Percentiles rank a stretch among this genome's conserved stretches.
These are phyloP conservation scores for Dothideomycetes sp. DNA, from an alignment of 2,329 filamentous ascomycete species.

Conservation along the genomic window DNA sequence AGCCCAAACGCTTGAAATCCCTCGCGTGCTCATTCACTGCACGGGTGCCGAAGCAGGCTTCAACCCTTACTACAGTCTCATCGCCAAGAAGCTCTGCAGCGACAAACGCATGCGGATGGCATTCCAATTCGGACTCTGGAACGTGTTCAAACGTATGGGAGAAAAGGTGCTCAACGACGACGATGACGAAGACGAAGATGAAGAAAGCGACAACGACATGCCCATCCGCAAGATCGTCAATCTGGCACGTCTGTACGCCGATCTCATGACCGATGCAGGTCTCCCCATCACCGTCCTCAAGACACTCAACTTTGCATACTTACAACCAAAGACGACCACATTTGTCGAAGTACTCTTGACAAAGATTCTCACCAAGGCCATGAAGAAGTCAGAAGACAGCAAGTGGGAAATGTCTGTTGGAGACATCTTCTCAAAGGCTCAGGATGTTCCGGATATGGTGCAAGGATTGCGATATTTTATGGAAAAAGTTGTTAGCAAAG, in stretches of 20 bases:
- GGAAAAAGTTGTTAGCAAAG: slow-evolving; percentile 62
- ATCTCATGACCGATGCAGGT: slow-evolving; percentile 51
- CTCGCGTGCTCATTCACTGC: slow-evolving; percentile 80
- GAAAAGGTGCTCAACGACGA: slow-evolving; percentile 55
- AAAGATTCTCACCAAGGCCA: slow-evolving; percentile 51
- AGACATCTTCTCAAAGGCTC: slow-evolving; percentile 57
- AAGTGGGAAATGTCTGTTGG: slow-evolving; percentile 51
- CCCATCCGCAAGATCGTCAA: slow-evolving; percentile 55
- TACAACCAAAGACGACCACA: slow-evolving; percentile 64
- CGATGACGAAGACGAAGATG: slow-evolving; percentile 46
- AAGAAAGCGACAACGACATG: slow-evolving; percentile 35
- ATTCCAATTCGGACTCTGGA: slow-evolving; percentile 82
- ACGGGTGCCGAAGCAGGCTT: slow-evolving; percentile 73
- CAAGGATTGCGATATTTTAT: slow-evolving; percentile 73
- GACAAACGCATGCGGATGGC: slow-evolving; percentile 61
- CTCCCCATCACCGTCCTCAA: slow-evolving; percentile 51
- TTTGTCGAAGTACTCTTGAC: slow-evolving; percentile 78
- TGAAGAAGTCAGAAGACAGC: slow-evolving; percentile 35
- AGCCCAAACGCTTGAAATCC: slow-evolving; percentile 76
- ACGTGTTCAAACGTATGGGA: slow-evolving; percentile 75
- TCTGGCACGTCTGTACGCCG: slow-evolving; percentile 57
- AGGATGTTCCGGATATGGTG: slow-evolving; percentile 57
- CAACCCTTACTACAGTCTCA: slow-evolving; percentile 87
- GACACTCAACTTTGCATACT: slow-evolving; percentile 66
- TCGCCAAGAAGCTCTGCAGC: slow-evolving; percentile 68